These are phyloP conservation scores for Cercospora sojina DNA, from an alignment of 2,329 filamentous ascomycete species.

Conservation along the genomic window DNA sequence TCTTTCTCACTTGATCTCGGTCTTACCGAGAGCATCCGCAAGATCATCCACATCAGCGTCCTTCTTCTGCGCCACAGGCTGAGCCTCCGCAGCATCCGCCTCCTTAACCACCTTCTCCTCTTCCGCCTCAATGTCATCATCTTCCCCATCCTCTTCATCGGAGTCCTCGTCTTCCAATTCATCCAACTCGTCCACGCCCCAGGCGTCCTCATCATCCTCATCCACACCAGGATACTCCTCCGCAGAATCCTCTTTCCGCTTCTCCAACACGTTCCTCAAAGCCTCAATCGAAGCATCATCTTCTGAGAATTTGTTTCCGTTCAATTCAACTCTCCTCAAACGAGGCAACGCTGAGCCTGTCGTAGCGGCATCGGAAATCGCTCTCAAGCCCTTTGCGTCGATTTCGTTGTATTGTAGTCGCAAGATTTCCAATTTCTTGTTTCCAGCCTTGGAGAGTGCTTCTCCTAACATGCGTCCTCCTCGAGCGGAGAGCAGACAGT, in stretches of 20 bases:
- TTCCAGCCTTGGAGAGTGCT: constrained; percentile 72
- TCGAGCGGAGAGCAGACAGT: constrained; percentile 77
- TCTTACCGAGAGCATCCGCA: constrained; percentile 73
- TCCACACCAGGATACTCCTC: constrained; percentile 55
- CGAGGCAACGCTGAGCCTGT: constrained; percentile 62
- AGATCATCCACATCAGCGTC: constrained; percentile 79
- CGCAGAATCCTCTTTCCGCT: constrained; percentile 52
- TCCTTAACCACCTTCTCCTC: constrained; percentile 69
- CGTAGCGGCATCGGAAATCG: constrained; percentile 63
- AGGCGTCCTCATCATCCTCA: constrained; percentile 73
- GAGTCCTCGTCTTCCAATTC: constrained; percentile 77
- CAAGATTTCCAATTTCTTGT: constrained; percentile 75
- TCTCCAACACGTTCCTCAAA: constrained; percentile 60
- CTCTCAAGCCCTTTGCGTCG: constrained; percentile 69
- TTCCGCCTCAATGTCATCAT: constrained; percentile 58
- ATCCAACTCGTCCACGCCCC: constrained; percentile 81
- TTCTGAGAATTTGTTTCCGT: constrained; percentile 92
- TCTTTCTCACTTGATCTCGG: constrained; percentile 42
- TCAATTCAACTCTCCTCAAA: constrained; percentile 84
- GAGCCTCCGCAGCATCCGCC: constrained; percentile 69
- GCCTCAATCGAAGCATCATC: constrained; percentile 71
- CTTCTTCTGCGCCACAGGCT: constrained; percentile 68
- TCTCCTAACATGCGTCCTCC: constrained; percentile 72
- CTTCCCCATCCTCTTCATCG: constrained; percentile 58
- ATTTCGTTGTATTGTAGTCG: constrained; percentile 95